Conservation (phyloP, 2,329 filamentous ascomycete species). For the Scleromitrula shiraiana region DNA sequence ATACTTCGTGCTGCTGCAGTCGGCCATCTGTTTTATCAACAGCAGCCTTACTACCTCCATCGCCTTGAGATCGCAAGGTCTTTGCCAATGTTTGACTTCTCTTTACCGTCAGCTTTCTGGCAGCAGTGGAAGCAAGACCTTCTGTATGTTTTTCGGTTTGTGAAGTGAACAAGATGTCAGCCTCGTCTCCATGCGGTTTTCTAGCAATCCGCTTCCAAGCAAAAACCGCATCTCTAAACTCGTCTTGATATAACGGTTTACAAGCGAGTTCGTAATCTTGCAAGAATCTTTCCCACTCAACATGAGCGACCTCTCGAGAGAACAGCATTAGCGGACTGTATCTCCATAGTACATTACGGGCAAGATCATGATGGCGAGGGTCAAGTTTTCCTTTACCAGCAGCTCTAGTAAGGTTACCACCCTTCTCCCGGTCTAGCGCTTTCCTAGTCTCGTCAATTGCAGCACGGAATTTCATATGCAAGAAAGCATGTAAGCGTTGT, state of each 20-base stretch:
- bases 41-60: conserved; percentile 44
- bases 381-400: conserved; percentile 56
- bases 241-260: conserved; percentile 68
- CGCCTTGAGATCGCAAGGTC: conserved; percentile 60
- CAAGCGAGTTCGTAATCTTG: conserved; percentile 73
- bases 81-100: conserved; percentile 80
- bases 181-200: conserved; percentile 69
- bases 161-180: conserved; percentile 79
- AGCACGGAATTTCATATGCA: conserved; percentile 71
- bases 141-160: conserved; percentile 80
- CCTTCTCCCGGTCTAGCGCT: conserved; percentile 40
- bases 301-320: conserved; percentile 71
- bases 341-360: conserved; percentile 71
- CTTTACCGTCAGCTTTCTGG: conserved; percentile 88
- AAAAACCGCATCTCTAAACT: conserved; percentile 69
- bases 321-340: conserved; percentile 86
- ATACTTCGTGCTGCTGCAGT: conserved; percentile 71
- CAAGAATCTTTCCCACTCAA: conserved; percentile 74
- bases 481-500: conserved; percentile 69
- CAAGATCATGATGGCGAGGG: conserved; percentile 59
- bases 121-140: conserved; percentile 58
- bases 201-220: conserved; percentile 74
- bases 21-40: conserved; percentile 57
- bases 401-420: conserved; percentile 43
- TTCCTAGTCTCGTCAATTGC: conserved; percentile 64